Percentiles rank a stretch among this genome's conserved stretches.
phyloP scores from a whole-genome alignment of 148 eudicot genomes.

The Selenicereus undatus region DNA sequence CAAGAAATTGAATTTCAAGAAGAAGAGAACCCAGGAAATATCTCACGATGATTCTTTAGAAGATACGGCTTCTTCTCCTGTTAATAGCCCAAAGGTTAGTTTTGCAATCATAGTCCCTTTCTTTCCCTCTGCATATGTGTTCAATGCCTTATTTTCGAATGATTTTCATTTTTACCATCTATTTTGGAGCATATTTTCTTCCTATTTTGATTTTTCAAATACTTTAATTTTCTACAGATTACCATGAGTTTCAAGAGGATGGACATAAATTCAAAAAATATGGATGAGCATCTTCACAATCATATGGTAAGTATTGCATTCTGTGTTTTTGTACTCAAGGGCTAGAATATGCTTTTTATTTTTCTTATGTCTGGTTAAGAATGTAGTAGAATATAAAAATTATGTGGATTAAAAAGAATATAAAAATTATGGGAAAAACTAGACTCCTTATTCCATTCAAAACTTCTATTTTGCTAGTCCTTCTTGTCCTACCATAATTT shows the following conservation, averaged over 20 bases:
- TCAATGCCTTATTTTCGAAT: not conserved
- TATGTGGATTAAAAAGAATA: no score
- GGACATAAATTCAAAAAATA: slow-evolving; percentile 41
- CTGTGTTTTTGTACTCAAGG: no score
- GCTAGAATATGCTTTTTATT: no score
- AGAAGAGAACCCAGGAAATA: slow-evolving; percentile 30
- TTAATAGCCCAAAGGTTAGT: slow-evolving; percentile 73
- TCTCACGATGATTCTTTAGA: slow-evolving; percentile 59
- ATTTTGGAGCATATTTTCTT: not conserved
- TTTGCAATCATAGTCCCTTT: not conserved
- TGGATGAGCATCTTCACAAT: slow-evolving; percentile 26
- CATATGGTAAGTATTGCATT: slow-evolving; percentile 30
- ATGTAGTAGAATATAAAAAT: no score
- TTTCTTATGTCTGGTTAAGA: no score
- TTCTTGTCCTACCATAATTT: no score
- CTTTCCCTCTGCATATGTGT: no score
- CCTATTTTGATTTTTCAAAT: not conserved
- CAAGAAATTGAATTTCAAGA: slow-evolving; percentile 40
- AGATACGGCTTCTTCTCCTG: slow-evolving; percentile 90
- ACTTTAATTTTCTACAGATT: slow-evolving; percentile 8
- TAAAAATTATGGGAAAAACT: no score
- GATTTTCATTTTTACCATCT: not conserved
- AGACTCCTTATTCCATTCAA: no score
- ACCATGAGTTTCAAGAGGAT: slow-evolving; percentile 36
- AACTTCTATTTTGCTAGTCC: no score